These are phyloP conservation scores for Wickerhamomyces sp. DNA, from an alignment of 1,139 yeast species.

Conservation along the genomic window DNA sequence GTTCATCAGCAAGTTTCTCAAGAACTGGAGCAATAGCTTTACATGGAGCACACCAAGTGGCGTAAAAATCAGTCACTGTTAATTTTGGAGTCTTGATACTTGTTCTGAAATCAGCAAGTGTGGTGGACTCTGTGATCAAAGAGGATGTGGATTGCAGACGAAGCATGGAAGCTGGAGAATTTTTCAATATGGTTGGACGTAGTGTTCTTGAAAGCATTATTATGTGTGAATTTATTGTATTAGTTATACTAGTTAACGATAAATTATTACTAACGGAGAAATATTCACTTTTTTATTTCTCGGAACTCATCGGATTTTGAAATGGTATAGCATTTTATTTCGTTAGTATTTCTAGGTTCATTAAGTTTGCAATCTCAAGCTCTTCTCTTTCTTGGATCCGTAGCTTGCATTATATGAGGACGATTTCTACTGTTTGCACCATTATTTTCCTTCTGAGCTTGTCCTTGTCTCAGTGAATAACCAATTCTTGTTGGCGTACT, in stretches of 20 bases:
- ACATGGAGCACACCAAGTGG: conserved; percentile 95
- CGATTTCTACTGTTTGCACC: too few relatives aligned
- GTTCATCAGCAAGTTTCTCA: conserved; percentile 43
- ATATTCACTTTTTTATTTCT: too few relatives aligned
- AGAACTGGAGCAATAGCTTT: conserved; percentile 77
- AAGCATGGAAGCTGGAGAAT: background rate
- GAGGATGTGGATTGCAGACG: conserved; percentile 6
- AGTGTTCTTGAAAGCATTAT: background rate
- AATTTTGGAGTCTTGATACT: conserved; percentile 45
- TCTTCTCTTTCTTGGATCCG: background rate
- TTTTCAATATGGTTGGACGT: background rate
- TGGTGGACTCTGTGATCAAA: conserved; percentile 26
- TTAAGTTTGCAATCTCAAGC: too few relatives aligned
- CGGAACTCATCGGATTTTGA: too few relatives aligned
- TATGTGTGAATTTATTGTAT: background rate
- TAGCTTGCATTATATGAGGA: background rate
- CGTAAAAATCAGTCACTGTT: conserved; percentile 78
- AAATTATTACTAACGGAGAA: too few relatives aligned
- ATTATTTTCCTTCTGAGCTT: too few relatives aligned
- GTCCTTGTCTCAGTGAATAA: too few relatives aligned
- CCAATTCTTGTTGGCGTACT: too few relatives aligned
- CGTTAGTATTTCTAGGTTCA: background rate
- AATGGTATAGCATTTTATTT: background rate
- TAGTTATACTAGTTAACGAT: too few relatives aligned
- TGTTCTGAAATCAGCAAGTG: conserved; percentile 41